Evolutionary conservation across 352 stramenopile species (phyloP).

Genomic region (Globisporangium megalacanthum): DNA sequence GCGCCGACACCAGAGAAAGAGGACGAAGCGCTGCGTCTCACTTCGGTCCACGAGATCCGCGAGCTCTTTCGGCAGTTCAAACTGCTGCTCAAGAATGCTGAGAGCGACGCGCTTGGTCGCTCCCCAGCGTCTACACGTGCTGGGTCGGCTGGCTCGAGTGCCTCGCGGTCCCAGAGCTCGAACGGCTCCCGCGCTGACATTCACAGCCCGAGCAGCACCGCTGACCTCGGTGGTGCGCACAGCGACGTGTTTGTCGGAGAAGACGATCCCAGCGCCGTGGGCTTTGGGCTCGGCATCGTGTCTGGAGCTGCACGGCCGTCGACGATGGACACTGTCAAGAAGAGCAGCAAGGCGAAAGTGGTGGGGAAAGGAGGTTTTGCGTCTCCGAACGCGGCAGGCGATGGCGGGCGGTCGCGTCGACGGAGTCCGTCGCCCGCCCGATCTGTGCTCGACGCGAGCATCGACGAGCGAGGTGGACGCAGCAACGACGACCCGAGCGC

Average conservation of each 20-base stretch:
- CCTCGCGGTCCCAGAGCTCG: constrained; percentile 41
- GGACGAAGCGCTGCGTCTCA: constrained; percentile 63
- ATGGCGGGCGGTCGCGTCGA: constrained; percentile 15
- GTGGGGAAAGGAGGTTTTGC: constrained; percentile 5
- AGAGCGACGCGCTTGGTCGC: constrained; percentile 16
- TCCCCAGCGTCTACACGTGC: constrained; percentile 23
- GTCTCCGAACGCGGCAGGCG: neutral
- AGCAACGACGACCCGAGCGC: constrained; percentile 15
- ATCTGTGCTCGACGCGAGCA: constrained; percentile 13
- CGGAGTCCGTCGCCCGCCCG: constrained; percentile 31
- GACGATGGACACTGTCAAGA: constrained; percentile 55
- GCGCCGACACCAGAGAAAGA: constrained; percentile 68
- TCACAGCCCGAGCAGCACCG: constrained; percentile 12
- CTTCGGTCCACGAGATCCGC: constrained; percentile 87
- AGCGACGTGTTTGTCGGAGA: constrained; percentile 47
- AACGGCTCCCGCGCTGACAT: constrained; percentile 41
- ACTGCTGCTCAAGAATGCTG: constrained; percentile 59
- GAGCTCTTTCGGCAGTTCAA: constrained; percentile 93
- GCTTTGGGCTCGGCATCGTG: constrained; percentile 58
- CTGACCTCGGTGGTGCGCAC: constrained; percentile 13
- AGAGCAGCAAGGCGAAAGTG: constrained; percentile 18
- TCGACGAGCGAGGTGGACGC: constrained; percentile 6
- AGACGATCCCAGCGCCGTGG: constrained; percentile 42
- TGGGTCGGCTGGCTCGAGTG: constrained; percentile 49
- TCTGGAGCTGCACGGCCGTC: constrained; percentile 47